phyloP scores from a whole-genome alignment of 2,329 filamentous ascomycete genomes.

The Cadophora luteo-olivacea region DNA sequence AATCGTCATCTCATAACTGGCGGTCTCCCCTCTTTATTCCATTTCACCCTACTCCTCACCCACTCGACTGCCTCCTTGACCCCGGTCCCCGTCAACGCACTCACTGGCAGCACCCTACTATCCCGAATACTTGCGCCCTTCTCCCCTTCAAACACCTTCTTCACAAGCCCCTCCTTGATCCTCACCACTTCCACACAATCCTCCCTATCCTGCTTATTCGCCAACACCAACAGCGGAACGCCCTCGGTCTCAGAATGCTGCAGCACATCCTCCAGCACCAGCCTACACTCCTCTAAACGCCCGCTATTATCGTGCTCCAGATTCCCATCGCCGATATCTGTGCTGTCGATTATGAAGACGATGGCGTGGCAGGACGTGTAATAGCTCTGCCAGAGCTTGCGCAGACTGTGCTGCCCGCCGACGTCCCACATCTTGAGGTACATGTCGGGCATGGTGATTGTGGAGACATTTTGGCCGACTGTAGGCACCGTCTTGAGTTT shows the following conservation, averaged over 20 bases:
- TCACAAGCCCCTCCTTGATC: constrained; percentile 95
- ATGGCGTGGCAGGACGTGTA: constrained; percentile 95
- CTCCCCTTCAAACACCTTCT: constrained; percentile 94
- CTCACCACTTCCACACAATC: constrained; percentile 97
- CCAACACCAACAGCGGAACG: constrained; percentile 88
- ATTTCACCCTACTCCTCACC: constrained; percentile 89
- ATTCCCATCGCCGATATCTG: constrained; percentile 83
- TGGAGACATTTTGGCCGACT: constrained; percentile 95
- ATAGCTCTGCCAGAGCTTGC: constrained; percentile 94
- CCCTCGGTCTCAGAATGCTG: constrained; percentile 88
- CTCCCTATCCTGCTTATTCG: constrained; percentile 97
- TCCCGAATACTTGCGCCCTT: constrained; percentile 87
- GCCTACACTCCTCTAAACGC: constrained; percentile 84
- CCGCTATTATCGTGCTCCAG: constrained; percentile 52
- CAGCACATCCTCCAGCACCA: constrained; percentile 89
- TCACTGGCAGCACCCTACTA: constrained; percentile 88
- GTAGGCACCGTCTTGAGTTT: constrained; percentile 91
- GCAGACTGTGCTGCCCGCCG: constrained; percentile 87
- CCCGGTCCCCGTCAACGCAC: constrained; percentile 85
- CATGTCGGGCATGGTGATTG: constrained; percentile 89
- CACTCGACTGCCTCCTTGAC: constrained; percentile 97
- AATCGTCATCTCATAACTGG: constrained; percentile 82
- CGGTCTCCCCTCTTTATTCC: constrained; percentile 93
- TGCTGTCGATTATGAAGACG: constrained; percentile 96
- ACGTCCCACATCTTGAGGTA: constrained; percentile 99